phyloP scores from a whole-genome alignment of 345 rosid genomes.

The Lepidium didymum region DNA sequence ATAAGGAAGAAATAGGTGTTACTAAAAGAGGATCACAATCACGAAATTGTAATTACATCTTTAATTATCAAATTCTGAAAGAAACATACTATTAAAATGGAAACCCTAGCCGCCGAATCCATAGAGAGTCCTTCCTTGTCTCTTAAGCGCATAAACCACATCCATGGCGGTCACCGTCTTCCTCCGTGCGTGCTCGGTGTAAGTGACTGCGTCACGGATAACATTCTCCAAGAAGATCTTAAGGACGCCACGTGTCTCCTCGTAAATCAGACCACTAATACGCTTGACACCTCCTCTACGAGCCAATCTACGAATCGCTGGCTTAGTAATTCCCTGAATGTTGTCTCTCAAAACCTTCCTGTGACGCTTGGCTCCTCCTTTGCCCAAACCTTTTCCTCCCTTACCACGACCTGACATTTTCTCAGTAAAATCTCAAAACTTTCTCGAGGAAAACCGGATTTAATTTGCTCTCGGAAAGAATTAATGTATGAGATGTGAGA shows the following conservation, averaged over 20 bases:
- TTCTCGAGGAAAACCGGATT: background rate
- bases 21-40: background rate
- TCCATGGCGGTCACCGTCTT: constrained; percentile 24
- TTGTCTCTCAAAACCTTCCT: constrained; percentile 23
- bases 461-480: background rate
- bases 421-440: background rate
- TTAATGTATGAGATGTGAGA: background rate
- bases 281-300: no score
- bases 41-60: background rate
- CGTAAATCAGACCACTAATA: no score
- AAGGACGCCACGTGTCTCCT: constrained; percentile 19
- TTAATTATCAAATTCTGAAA: background rate
- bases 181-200: constrained; percentile 19
- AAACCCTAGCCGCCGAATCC: constrained; percentile 23
- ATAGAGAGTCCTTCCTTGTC: constrained; percentile 15
- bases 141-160: constrained; percentile 16
- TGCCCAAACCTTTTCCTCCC: constrained; percentile 17
- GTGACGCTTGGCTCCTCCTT: constrained; percentile 16
- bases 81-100: background rate
- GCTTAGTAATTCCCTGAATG: background rate
- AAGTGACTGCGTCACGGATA: constrained; percentile 8
- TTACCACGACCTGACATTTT: constrained; percentile 21
- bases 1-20: background rate
- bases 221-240: constrained; percentile 22
- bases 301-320: no score